Evolutionary conservation across 169 alveolate genomes (phyloP), one percentile per base, ranked within the genome.

Genomic region (Plasmodium ovale): DNA sequence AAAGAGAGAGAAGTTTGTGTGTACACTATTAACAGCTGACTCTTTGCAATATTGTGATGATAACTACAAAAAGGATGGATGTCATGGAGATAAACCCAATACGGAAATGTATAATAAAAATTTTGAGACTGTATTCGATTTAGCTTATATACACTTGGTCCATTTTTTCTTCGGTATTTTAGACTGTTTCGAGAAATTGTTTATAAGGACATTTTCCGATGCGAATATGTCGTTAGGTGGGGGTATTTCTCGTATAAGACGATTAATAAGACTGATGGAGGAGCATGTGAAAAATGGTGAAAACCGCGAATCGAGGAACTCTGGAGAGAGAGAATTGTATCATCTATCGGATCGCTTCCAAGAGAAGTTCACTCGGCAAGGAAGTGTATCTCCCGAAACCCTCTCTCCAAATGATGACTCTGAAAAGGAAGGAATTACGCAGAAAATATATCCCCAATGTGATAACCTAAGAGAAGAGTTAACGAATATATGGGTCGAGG

Each of bases 101-200:
- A 16, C 25, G 2, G 49, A 49, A 23, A 7, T 33, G 2, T 42
- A 29, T 21, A 54, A 65, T 51, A 29, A 29, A 10, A 27, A 37
- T 9, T 82, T 82, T 33, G 69, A 59, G 14, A 37, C 16, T 12
- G 44, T 82, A 9, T 33, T 51, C 21, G 35, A 31, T 9, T 67
- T 82, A 44, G 60, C 71, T n/a, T 82, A 65, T 44, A 68, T 56
- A 3, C 58, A 82, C 6, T 65, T 67, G 60, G 3, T 82, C 19
- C 2, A 49, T 29, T 82, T 51, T 53, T 82, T 67, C 42, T 82
- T 82, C 29, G 49, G 51, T 37, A 37, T 59, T 16, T 1, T 82
- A 65, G 71, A 71, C 9, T 65, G 31, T 39, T 82, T 27, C 51
- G 85, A 67, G 29, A 54, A 67, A 29, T 19, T 68, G 12, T 82